Evolutionary conservation across 83 land plant genomes (phyloP).

Genomic region (Picea engelmannii): DNA sequence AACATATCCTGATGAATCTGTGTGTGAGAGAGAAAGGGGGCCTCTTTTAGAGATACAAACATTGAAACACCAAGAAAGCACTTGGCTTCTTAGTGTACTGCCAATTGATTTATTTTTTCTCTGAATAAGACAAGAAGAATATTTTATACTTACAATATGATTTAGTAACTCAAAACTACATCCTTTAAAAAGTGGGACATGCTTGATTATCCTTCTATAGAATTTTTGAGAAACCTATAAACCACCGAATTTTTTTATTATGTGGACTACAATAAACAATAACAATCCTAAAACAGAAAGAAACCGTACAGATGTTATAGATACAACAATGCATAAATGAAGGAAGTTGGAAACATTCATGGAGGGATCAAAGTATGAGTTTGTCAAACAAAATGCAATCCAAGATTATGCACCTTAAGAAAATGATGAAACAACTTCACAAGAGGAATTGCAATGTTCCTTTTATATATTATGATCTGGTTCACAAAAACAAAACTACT

Average conservation of each 20-base stretch:
- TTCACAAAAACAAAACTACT: too few species aligned
- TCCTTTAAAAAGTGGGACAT: conserved; percentile 63
- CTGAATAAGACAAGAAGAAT: too few species aligned
- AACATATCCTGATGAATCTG: too few species aligned
- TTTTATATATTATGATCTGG: too few species aligned
- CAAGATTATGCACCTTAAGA: too few species aligned
- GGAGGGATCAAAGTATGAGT: neutral
- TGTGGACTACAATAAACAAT: neutral
- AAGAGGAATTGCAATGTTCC: too few species aligned
- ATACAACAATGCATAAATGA: neutral
- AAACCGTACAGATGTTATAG: neutral
- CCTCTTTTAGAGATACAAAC: too few species aligned
- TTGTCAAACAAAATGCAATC: neutral
- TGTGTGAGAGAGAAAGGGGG: too few species aligned
- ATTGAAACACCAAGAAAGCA: too few species aligned
- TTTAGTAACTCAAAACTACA: conserved; percentile 74
- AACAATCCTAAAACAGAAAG: conserved; percentile 2
- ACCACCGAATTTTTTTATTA: neutral
- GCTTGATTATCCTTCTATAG: conserved; percentile 43
- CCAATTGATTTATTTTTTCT: too few species aligned
- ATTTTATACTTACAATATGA: conserved; percentile 65
- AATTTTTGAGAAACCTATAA: conserved; percentile 69
- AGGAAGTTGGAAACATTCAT: neutral
- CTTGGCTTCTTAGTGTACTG: too few species aligned
- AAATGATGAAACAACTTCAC: too few species aligned